These are phyloP conservation scores for Talaromyces sp. DNA, from an alignment of 2,329 filamentous ascomycete species.

Conservation along the genomic window DNA sequence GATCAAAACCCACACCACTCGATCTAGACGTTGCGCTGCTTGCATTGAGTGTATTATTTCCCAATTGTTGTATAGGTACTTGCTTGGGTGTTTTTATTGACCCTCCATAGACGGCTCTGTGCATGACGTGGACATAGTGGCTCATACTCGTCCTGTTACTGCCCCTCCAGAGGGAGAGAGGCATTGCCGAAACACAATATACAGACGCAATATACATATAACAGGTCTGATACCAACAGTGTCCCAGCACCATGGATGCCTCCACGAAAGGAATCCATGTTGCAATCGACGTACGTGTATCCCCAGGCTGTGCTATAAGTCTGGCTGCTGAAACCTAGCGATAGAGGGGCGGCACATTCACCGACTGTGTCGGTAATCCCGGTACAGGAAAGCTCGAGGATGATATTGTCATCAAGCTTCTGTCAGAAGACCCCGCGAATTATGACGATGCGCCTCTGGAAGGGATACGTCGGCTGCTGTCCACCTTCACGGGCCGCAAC, in stretches of 20 bases:
- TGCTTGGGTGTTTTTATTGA: neutral
- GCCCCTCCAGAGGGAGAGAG: neutral
- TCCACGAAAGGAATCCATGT: slow-evolving; percentile 11
- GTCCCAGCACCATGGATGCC: slow-evolving; percentile 1
- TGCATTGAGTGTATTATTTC: neutral
- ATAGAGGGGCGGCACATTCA: slow-evolving; percentile 15
- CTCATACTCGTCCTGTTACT: neutral
- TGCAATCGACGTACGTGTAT: slow-evolving; percentile 12
- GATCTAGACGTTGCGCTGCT: neutral
- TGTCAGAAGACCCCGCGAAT: slow-evolving; percentile 85
- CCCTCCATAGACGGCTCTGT: neutral
- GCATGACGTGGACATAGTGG: neutral
- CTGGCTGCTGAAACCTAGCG: slow-evolving; percentile 3
- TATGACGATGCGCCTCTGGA: slow-evolving; percentile 88
- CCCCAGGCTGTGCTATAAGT: neutral
- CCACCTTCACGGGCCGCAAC: slow-evolving; percentile 66
- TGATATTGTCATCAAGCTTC: slow-evolving; percentile 78
- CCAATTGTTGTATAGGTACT: neutral
- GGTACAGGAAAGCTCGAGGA: slow-evolving; percentile 62
- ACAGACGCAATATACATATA: neutral
- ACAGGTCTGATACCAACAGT: neutral
- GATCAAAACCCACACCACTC: no score
- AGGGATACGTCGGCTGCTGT: slow-evolving; percentile 80
- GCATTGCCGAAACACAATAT: neutral
- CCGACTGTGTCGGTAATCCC: slow-evolving; percentile 33